phyloP scores from a whole-genome alignment of 352 stramenopile genomes.

The Phytophthora pluvialis region DNA sequence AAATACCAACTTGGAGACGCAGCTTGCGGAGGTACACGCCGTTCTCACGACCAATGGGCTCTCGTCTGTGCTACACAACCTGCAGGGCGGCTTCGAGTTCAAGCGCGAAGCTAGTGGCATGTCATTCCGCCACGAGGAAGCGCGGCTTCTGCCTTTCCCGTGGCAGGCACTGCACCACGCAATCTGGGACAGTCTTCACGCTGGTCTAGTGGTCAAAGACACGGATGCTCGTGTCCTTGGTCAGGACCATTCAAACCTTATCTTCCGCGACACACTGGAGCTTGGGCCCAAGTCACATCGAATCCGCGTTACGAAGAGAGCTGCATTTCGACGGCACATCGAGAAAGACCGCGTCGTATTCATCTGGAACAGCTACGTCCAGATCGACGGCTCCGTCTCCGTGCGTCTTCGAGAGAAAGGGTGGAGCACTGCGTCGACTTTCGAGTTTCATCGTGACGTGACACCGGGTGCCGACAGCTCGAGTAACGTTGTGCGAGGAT shows the following conservation, averaged over 20 bases:
- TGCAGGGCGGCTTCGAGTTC: conserved; percentile 33
- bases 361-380: conserved; percentile 37
- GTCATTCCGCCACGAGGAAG: conserved; percentile 33
- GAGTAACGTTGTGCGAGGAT: conserved; percentile 18
- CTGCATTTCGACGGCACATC: conserved; percentile 32
- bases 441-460: conserved; percentile 33
- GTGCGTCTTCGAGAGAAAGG: conserved; percentile 41
- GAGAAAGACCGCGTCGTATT: conserved; percentile 37
- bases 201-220: conserved; percentile 3
- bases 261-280: conserved; percentile 28
- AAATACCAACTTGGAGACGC: conserved; percentile 20
- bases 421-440: conserved; percentile 34
- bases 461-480: conserved; percentile 11
- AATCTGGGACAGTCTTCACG: conserved; percentile 31
- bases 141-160: conserved; percentile 30
- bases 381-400: conserved; percentile 35
- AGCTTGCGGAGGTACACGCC: conserved; percentile 19
- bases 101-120: conserved; percentile 28
- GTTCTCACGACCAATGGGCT: conserved; percentile 30
- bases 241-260: conserved; percentile 34
- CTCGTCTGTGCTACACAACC: conserved; percentile 16
- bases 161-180: conserved; percentile 18
- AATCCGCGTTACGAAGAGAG: conserved; percentile 27
- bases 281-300: conserved; percentile 19
- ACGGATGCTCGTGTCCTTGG: conserved; percentile 7